Evolutionary conservation across 129 eudicot species (phyloP).

Genomic region (Smallanthus sonchifolius): DNA sequence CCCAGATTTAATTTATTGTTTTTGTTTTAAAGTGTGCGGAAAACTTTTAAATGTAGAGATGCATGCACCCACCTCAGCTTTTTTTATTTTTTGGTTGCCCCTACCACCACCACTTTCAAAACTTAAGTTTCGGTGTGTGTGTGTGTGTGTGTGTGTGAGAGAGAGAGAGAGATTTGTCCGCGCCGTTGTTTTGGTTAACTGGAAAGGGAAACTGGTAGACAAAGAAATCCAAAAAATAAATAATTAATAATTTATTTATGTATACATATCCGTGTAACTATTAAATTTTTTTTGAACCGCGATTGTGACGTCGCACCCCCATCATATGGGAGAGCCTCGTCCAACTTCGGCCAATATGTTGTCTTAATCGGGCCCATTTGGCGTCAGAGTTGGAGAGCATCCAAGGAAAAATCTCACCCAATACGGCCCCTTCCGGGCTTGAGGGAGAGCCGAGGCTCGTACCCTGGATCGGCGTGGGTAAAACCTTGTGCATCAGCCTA

Average conservation of each 20-base stretch:
- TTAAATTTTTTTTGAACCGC: too few relatives aligned
- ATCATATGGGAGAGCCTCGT: too few relatives aligned
- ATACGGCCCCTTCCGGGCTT: too few relatives aligned
- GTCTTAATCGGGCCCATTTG: too few relatives aligned
- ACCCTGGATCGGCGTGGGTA: too few relatives aligned
- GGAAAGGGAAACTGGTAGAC: conserved; percentile 3
- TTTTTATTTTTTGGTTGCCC: neutral
- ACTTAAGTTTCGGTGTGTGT: conserved; percentile 12
- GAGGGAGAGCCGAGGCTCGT: too few relatives aligned
- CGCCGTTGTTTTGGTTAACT: conserved; percentile 45
- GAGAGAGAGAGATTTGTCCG: conserved; percentile 25
- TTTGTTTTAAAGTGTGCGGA: neutral
- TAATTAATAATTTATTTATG: neutral
- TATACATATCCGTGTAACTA: too few relatives aligned
- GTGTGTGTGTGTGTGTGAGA: neutral
- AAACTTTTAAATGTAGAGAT: conserved; percentile 14
- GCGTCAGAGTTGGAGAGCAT: too few relatives aligned
- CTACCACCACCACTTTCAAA: conserved; percentile 16
- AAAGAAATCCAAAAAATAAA: neutral
- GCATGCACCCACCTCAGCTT: conserved; percentile 26
- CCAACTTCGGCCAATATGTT: too few relatives aligned
- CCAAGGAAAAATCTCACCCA: too few relatives aligned
- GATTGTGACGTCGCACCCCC: too few relatives aligned
- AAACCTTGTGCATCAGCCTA: too few relatives aligned
- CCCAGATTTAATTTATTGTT: neutral